Percentiles rank a stretch among this genome's conserved stretches.
These are phyloP conservation scores for Fusarium metavorans DNA, from an alignment of 2,329 filamentous ascomycete species.

Conservation along the genomic window DNA sequence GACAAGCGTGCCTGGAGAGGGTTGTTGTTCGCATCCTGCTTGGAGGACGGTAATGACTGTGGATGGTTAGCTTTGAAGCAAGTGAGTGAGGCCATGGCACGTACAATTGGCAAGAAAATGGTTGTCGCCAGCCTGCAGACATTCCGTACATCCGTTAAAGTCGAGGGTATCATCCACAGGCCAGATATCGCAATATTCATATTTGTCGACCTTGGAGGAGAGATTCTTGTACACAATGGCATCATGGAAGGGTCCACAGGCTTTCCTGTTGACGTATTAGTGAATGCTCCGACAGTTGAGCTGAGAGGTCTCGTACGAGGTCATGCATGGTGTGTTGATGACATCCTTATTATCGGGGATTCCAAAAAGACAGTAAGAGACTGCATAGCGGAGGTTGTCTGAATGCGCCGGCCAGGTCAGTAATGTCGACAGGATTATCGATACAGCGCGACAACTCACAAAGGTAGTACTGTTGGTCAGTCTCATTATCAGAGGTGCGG, in stretches of 20 bases:
- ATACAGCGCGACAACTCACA: slow-evolving; percentile 59
- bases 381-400: slow-evolving; percentile 71
- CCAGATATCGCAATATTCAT: slow-evolving; percentile 68
- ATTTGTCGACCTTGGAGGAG: slow-evolving; percentile 57
- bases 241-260: slow-evolving; percentile 62
- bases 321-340: slow-evolving; percentile 62
- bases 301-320: slow-evolving; percentile 53
- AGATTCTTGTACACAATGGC: slow-evolving; percentile 64
- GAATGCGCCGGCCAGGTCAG: slow-evolving; percentile 21
- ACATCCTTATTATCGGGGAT: slow-evolving; percentile 59
- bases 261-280: slow-evolving; percentile 54
- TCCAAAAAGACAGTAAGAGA: slow-evolving; percentile 68
- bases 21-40: slow-evolving; percentile 67
- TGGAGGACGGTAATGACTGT: slow-evolving; percentile 63
- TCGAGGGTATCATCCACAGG: slow-evolving; percentile 52
- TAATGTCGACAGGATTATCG: background rate
- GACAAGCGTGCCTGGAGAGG: slow-evolving; percentile 59
- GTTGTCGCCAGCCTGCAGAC: slow-evolving; percentile 54
- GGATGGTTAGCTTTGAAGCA: slow-evolving; percentile 33
- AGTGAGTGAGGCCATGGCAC: slow-evolving; percentile 25
- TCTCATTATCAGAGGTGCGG: slow-evolving; percentile 54
- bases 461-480: slow-evolving; percentile 66
- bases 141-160: slow-evolving; percentile 58
- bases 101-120: slow-evolving; percentile 67
- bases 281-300: background rate